These are phyloP conservation scores for Spinacia oleracea DNA, from an alignment of 179 eudicot species.

Conservation along the genomic window DNA sequence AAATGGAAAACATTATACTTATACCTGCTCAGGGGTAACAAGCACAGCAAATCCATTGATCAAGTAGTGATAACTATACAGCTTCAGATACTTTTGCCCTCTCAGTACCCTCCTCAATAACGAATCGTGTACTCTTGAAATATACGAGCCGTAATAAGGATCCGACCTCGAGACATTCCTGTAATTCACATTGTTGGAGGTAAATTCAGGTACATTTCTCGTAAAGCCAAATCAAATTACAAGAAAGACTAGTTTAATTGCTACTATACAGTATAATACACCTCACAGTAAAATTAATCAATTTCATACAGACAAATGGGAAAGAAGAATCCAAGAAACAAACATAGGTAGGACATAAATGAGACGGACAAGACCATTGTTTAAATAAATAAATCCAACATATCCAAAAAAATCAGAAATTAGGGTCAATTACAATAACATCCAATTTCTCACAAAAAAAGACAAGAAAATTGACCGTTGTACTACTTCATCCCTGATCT, in stretches of 20 bases:
- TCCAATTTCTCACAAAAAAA: constrained; percentile 27
- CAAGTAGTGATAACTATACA: constrained; percentile 96
- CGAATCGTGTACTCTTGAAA: constrained; percentile 75
- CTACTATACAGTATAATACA: background rate
- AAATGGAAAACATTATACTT: constrained; percentile 35
- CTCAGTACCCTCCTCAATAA: constrained; percentile 63
- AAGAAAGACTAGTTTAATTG: background rate
- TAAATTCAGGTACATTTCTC: constrained; percentile 3
- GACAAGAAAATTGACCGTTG: constrained; percentile 48
- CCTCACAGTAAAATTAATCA: background rate
- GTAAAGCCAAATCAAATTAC: constrained; percentile 4
- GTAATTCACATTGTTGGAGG: constrained; percentile 8
- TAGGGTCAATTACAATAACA: constrained; percentile 17
- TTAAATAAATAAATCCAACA: constrained; percentile 22
- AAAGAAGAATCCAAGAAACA: constrained; percentile 28
- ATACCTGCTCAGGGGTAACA: constrained; percentile 85
- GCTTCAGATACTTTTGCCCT: constrained; percentile 81
- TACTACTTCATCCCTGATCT: constrained; percentile 13
- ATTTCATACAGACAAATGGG: constrained; percentile 17
- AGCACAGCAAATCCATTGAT: constrained; percentile 99
- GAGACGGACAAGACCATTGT: constrained; percentile 23
- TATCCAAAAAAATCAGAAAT: background rate
- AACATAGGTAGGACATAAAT: constrained; percentile 20
- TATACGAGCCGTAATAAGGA: constrained; percentile 36
- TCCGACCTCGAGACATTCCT: constrained; percentile 57